Conservation (phyloP, 1,284 basidiomycete genomes). For the Cryptococcus depauperatus region DNA sequence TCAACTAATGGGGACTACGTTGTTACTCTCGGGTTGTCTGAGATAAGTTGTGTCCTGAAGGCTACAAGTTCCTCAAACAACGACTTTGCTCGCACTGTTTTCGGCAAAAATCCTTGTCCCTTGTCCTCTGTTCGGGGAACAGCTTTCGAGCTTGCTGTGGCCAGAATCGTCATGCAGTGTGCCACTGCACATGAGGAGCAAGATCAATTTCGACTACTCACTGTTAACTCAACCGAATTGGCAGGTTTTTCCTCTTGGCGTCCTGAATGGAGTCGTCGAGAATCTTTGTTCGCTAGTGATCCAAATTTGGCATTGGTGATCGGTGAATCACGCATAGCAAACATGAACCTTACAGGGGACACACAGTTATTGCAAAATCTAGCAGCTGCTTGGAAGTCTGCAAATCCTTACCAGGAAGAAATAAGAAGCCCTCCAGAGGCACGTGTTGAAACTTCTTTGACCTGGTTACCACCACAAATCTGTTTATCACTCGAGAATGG, state of each 20-base stretch:
- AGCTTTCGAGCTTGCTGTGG: constrained; percentile 24
- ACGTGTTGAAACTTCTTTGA: not conserved
- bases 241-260: constrained; percentile 36
- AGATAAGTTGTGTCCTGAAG: constrained; percentile 16
- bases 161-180: constrained; percentile 27
- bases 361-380: constrained; percentile 32
- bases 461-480: constrained; percentile 25
- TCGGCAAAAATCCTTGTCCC: constrained; percentile 26
- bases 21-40: constrained; percentile 27
- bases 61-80: constrained; percentile 36
- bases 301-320: constrained; percentile 35
- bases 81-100: constrained; percentile 31
- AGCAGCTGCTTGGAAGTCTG: constrained; percentile 15
- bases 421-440: not conserved
- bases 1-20: constrained; percentile 16
- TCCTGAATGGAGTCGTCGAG: constrained; percentile 30
- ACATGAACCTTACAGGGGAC: constrained; percentile 32
- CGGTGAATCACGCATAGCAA: constrained; percentile 21
- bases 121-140: constrained; percentile 30
- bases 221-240: constrained; percentile 28
- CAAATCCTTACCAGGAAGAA: constrained; percentile 5
- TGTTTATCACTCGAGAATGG: constrained; percentile 32
- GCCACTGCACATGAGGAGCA: constrained; percentile 26
- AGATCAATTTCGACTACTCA: constrained; percentile 28
- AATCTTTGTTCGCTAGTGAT: constrained; percentile 35